These are phyloP conservation scores for Fibroporia radiculosa DNA, from an alignment of 768 basidiomycete species.

Conservation along the genomic window DNA sequence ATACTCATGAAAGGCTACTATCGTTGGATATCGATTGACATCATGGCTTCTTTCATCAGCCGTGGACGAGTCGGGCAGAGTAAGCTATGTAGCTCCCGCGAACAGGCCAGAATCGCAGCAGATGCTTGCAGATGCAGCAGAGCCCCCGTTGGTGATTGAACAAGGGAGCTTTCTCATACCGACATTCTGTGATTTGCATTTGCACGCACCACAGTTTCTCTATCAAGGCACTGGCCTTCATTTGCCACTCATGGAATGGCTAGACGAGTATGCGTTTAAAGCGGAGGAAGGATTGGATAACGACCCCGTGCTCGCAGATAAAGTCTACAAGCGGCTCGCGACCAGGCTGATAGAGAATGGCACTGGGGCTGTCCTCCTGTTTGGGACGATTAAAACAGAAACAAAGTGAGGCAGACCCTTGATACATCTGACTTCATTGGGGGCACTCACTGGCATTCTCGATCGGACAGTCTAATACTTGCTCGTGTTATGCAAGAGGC, in stretches of 20 bases:
- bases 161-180: conserved; percentile 65
- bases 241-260: conserved; percentile 79
- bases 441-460: neutral
- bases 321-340: conserved; percentile 63
- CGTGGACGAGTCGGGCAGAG: conserved; percentile 35
- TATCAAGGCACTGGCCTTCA: conserved; percentile 86
- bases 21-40: neutral
- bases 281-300: conserved; percentile 72
- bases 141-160: conserved; percentile 29
- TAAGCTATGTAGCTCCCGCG: conserved; percentile 40
- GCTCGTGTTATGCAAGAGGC: conserved; percentile 64
- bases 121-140: conserved; percentile 18
- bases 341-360: conserved; percentile 62
- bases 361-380: conserved; percentile 69
- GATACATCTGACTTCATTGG: neutral
- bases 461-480: conserved; percentile 54
- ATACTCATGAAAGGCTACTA: neutral
- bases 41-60: conserved; percentile 15
- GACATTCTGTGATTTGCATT: conserved; percentile 74
- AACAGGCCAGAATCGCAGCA: conserved; percentile 27
- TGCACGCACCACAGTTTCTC: conserved; percentile 85
- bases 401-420: conserved; percentile 59
- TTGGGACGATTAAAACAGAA: conserved; percentile 77
- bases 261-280: conserved; percentile 73
- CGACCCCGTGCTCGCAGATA: conserved; percentile 48